Evolutionary conservation across 352 stramenopile species (phyloP), one percentile per base, ranked within the genome.

Genomic region (Phytophthora pistaciae): DNA sequence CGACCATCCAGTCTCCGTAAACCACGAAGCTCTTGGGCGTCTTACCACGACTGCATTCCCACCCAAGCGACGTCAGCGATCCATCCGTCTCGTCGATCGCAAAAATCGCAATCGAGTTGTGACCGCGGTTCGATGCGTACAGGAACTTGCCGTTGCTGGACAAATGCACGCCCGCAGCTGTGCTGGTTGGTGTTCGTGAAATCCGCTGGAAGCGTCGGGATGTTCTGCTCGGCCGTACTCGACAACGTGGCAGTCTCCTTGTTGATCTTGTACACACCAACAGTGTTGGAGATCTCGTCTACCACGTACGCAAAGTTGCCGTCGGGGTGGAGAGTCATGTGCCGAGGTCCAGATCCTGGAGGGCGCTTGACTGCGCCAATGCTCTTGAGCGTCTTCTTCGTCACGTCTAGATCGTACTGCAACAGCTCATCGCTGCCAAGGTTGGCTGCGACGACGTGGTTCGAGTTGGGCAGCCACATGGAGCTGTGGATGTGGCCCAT

Each of bases 51-150:
- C 71, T 80, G 11, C 27, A 58, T 53, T 81, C 71, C 64, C 70
- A 74, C 29, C 69, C 78, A 5, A 84, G 23, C 0, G 58, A 14
- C 48, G 72, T 69, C 52, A 88, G 58, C 52, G 70, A 66, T 11
- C 73, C 76, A 33, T 72, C 46, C 29, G 54, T 46, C 27, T 63
- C 53, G 33, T 68, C 55, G 49, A 91, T 56, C 20, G 56, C 54
- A 67, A 86, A 91, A 16, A 84, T 82, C 16, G 80, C 77, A 42
- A 91, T 86, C 33, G 76, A 85, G 62, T 91, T 70, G 74, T 91
- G 79, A 23, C 72, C 77, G 54, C 81, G 83, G 68, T 88, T 91
- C n/a, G 83, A 90, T n/a, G 72, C 61, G 70, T 87, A 91, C 13
- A 91, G 31, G 38, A 86, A 91, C 18, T 78, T 75, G 31, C 78